phyloP scores from a whole-genome alignment of 768 basidiomycete species.

The Ramaria rubella region DNA sequence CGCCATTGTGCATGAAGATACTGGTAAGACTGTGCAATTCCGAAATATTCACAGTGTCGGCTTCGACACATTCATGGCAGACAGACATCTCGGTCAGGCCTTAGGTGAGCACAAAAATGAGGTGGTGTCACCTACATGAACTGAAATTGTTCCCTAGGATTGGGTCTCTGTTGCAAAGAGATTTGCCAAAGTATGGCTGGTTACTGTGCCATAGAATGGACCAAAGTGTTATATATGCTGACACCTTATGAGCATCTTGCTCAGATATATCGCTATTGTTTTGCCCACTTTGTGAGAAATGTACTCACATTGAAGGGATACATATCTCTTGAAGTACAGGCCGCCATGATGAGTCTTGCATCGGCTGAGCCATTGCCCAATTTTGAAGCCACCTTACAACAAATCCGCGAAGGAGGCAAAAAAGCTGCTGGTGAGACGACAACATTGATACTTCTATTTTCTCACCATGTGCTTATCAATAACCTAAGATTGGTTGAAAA shows the following conservation, averaged over 20 bases:
- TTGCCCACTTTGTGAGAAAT: conserved; percentile 20
- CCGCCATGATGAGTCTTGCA: conserved; percentile 24
- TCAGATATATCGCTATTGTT: conserved; percentile 19
- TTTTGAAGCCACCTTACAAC: conserved; percentile 12
- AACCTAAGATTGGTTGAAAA: conserved; percentile 25
- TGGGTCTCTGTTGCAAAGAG: conserved; percentile 15
- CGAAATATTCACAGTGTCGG: conserved; percentile 22
- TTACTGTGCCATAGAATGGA: conserved; percentile 8
- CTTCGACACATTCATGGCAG: conserved; percentile 19
- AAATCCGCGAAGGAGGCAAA: conserved; percentile 18
- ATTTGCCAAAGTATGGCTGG: conserved; percentile 7
- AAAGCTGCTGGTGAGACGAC: conserved; percentile 18
- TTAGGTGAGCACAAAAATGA: conserved; percentile 14
- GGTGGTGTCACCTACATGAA: too few relatives aligned
- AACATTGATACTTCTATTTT: not conserved
- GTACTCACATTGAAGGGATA: conserved; percentile 13
- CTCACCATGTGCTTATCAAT: not conserved
- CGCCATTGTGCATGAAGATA: conserved; percentile 16
- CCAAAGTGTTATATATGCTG: conserved; percentile 12
- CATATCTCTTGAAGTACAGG: conserved; percentile 3
- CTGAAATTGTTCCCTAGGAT: conserved; percentile 11
- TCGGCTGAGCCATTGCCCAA: conserved; percentile 18
- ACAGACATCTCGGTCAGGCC: conserved; percentile 23
- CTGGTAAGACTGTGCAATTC: conserved; percentile 16
- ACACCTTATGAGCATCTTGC: conserved; percentile 24